These are phyloP conservation scores for Sclerotinia glacialis DNA, from an alignment of 2,329 filamentous ascomycete species.

Conservation along the genomic window DNA sequence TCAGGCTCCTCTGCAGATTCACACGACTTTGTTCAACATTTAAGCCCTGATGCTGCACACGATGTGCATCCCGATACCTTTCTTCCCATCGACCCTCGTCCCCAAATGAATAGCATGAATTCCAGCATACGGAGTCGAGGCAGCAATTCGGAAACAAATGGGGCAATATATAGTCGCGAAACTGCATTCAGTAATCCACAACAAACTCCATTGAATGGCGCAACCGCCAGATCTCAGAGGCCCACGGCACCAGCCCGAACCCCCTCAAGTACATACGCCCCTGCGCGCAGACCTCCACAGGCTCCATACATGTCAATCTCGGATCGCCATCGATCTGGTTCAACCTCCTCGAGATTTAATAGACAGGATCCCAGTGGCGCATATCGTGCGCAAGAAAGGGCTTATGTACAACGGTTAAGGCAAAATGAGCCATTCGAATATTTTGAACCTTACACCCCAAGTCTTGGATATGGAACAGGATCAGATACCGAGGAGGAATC, in stretches of 20 bases:
- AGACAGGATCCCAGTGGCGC: conserved; percentile 67
- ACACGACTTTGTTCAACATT: conserved; percentile 37
- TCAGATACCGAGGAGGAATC: conserved; percentile 90
- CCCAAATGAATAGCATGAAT: conserved; percentile 32
- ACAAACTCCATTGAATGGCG: conserved; percentile 44
- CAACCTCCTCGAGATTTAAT: conserved; percentile 53
- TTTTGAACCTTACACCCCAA: conserved; percentile 64
- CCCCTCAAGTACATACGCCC: conserved; percentile 77
- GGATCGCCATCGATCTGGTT: conserved; percentile 54
- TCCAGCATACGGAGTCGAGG: conserved; percentile 44
- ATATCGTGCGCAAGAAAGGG: conserved; percentile 84
- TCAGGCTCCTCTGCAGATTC: conserved; percentile 19
- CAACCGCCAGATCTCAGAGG: conserved; percentile 57
- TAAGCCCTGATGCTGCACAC: conserved; percentile 27
- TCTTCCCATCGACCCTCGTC: conserved; percentile 32
- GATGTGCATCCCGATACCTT: conserved; percentile 29
- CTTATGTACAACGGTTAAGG: conserved; percentile 87
- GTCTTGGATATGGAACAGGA: conserved; percentile 63
- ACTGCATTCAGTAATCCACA: conserved; percentile 31
- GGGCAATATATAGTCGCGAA: conserved; percentile 26
- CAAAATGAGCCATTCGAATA: conserved; percentile 59
- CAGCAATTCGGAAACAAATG: conserved; percentile 42
- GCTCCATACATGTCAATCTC: conserved; percentile 45
- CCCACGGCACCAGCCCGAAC: conserved; percentile 68
- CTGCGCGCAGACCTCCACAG: conserved; percentile 52